Base-by-base conservation (phyloP, 2,329 filamentous ascomycete genomes). In the Aspergillus unguis region DNA sequence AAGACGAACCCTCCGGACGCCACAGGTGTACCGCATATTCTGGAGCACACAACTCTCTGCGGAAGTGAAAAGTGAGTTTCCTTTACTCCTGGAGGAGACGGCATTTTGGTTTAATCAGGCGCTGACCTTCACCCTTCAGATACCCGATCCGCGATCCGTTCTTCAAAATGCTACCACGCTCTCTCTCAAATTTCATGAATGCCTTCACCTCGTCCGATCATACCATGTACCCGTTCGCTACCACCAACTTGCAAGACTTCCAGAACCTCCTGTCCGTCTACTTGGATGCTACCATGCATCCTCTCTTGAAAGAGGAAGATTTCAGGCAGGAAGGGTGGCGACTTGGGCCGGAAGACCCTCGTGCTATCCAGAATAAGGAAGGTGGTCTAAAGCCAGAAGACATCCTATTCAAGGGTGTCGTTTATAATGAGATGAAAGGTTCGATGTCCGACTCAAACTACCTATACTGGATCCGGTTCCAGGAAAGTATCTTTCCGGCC, bases 101-200 rank as follows among this genome's bases (percentile, higher is more conserved):
- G 17, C 17, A 17, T 17, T 17, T 17, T 17, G 17, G 17, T 17
- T 17, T 1, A 28, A 9, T 32, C 27, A n/a, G 29, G 23, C 27
- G 28, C 40, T 37, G 2, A 32, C 28, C 9, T 43, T 23, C 3
- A 6, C 25, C 17, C 42, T 53, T 47, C 67, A 92, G 89, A 71
- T 95, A 92, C 69, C 94, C 94, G n/a, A 92, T 99, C 53, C 90
- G 94, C 57, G 94, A 99, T 67, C 94, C 94, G 0, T 99, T 99
- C 79, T 99, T 99, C 80, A 99, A 97, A 81, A 99, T 99, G 94
- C 82, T 99, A 27, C 94, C 94, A 25, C 85, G 94, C 62, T 96
- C 94, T 4, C 81, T 99, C n/a, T 96, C 94, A 59, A 99, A 97
- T 74, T 99, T 96, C 69, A 99, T 99, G 94, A 99, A 99, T 71